Evolutionary conservation across 257 asterid species (phyloP).

Genomic region (Plantago major): DNA sequence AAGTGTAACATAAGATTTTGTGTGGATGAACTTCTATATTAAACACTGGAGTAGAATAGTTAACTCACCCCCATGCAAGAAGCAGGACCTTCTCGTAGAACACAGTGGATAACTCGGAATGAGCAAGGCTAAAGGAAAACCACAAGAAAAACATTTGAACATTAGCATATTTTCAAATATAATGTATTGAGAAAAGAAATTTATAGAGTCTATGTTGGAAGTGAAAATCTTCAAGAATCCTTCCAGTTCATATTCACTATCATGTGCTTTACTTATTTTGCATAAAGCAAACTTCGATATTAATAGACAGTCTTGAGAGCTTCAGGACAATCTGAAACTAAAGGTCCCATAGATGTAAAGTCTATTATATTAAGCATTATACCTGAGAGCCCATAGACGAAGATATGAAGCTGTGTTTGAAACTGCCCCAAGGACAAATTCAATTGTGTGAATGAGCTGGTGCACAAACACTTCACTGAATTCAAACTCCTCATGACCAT

Average conservation of each 20-base stretch:
- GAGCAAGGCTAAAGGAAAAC: constrained; percentile 71
- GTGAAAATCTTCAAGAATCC: constrained; percentile 11
- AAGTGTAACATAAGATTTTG: too few species aligned
- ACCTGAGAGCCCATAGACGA: constrained; percentile 99
- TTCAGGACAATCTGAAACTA: constrained; percentile 9
- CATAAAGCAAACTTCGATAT: constrained; percentile 13
- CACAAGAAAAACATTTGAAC: neutral
- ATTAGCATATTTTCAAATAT: constrained; percentile 15
- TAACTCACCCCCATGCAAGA: constrained; percentile 92
- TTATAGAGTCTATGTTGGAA: neutral
- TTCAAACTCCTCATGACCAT: constrained; percentile 93
- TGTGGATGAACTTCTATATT: neutral
- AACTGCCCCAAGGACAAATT: constrained; percentile 99
- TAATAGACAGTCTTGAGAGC: neutral
- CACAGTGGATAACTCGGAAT: constrained; percentile 83
- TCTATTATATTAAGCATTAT: constrained; percentile 14
- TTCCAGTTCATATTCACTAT: neutral
- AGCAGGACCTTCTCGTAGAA: constrained; percentile 95
- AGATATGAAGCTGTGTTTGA: constrained; percentile 99
- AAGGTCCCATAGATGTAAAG: constrained; percentile 15
- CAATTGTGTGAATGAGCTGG: constrained; percentile 96
- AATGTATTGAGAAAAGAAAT: neutral
- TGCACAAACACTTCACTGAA: constrained; percentile 94
- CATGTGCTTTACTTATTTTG: constrained; percentile 4
- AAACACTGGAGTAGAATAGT: constrained; percentile 12